Evolutionary conservation across 2,329 filamentous ascomycete genomes (phyloP).

Genomic region (Rhinocladiella mackenziei): DNA sequence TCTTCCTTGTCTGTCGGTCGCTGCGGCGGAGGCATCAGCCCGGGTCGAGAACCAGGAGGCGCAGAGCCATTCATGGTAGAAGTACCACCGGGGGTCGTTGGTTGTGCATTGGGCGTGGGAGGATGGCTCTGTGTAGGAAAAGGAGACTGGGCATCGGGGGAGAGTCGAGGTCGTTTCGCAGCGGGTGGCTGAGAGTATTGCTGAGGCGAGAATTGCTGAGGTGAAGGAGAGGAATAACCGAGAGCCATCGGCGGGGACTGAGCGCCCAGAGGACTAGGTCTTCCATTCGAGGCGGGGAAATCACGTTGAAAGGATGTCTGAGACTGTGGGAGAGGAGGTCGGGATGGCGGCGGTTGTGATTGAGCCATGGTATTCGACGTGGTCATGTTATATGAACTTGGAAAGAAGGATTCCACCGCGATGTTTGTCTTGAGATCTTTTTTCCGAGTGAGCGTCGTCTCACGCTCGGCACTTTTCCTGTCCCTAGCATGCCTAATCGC

Average conservation of each 20-base stretch:
- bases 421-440: conserved; percentile 13
- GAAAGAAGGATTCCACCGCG: conserved; percentile 12
- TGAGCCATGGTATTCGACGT: conserved; percentile 23
- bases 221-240: conserved; percentile 57
- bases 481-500: conserved; percentile 25
- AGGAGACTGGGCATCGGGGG: conserved; percentile 62
- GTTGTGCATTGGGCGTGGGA: conserved; percentile 33
- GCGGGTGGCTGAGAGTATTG: conserved; percentile 53
- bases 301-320: conserved; percentile 24
- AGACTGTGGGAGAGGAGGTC: conserved; percentile 23
- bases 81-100: conserved; percentile 30
- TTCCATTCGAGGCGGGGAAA: conserved; percentile 19
- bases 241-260: conserved; percentile 25
- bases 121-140: conserved; percentile 46
- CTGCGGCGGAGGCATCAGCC: conserved; percentile 61
- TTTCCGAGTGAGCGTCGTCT: conserved; percentile 23
- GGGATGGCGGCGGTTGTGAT: conserved; percentile 23
- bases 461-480: conserved; percentile 22
- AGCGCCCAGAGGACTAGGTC: conserved; percentile 26
- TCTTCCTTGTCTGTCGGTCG: conserved; percentile 42
- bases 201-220: conserved; percentile 54
- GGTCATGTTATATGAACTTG: conserved; percentile 7
- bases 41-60: conserved; percentile 39
- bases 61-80: conserved; percentile 54
- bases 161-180: conserved; percentile 68